A percentile compares a stretch with the other conserved stretches of the same genome.
phyloP scores from a whole-genome alignment of 1,284 basidiomycete species.

The Salmacisia buchloeana region DNA sequence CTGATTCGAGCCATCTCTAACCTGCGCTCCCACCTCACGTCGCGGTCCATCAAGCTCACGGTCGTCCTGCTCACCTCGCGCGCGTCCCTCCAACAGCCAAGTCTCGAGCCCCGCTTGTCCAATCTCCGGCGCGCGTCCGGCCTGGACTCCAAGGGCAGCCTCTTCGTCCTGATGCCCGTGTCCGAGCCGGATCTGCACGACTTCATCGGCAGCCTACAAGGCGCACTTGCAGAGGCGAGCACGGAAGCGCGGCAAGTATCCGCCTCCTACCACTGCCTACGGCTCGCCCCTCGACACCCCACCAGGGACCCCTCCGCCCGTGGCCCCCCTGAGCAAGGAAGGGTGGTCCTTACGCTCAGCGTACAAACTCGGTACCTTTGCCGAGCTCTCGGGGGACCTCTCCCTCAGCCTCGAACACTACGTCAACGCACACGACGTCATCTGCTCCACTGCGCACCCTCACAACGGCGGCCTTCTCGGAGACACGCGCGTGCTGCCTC shows the following conservation, averaged over 20 bases:
- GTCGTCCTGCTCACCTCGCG: slow-evolving; percentile 87
- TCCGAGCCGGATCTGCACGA: slow-evolving; percentile 64
- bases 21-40: slow-evolving; percentile 70
- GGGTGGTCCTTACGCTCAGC: slow-evolving; percentile 96
- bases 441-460: slow-evolving; percentile 16
- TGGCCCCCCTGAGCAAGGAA: slow-evolving; percentile 62
- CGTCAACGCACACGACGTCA: slow-evolving; percentile 20
- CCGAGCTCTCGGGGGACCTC: slow-evolving; percentile 89
- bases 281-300: background rate
- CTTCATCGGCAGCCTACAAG: slow-evolving; percentile 63
- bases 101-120: slow-evolving; percentile 72
- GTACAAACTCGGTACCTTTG: slow-evolving; percentile 93
- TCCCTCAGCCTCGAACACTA: slow-evolving; percentile 52
- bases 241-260: slow-evolving; percentile 75
- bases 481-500: slow-evolving; percentile 74
- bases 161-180: slow-evolving; percentile 92
- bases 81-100: slow-evolving; percentile 55
- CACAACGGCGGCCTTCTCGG: slow-evolving; percentile 48
- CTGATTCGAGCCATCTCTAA: slow-evolving; percentile 63
- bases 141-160: slow-evolving; percentile 79
- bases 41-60: slow-evolving; percentile 85
- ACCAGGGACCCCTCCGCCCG: background rate
- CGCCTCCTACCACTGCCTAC: slow-evolving; percentile 47
- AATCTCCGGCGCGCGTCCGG: slow-evolving; percentile 78
- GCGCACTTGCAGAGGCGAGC: slow-evolving; percentile 78